phyloP scores from a whole-genome alignment of 140 eudicot species.

The Erigeron philadelphicus region DNA sequence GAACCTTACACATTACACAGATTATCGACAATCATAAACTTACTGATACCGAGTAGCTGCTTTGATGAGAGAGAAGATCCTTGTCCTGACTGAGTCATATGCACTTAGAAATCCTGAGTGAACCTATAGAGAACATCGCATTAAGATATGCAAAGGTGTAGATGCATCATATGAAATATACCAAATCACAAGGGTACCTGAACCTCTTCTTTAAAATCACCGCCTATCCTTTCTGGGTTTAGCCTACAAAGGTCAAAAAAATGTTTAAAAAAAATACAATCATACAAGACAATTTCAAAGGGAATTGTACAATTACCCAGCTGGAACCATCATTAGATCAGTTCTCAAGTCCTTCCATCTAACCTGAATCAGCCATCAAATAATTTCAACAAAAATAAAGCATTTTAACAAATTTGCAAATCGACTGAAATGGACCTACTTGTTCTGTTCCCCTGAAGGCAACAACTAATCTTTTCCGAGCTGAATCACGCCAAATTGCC shows the following conservation, averaged over 20 bases:
- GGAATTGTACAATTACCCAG: constrained; percentile 54
- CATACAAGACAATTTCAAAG: constrained; percentile 7
- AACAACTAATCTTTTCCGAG: constrained; percentile 69
- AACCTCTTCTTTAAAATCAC: constrained; percentile 87
- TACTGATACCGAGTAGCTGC: constrained; percentile 59
- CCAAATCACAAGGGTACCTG: constrained; percentile 43
- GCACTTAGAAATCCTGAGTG: constrained; percentile 95
- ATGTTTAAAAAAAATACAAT: background rate
- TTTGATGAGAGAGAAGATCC: constrained; percentile 68
- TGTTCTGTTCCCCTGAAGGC: constrained; percentile 99
- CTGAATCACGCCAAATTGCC: constrained; percentile 89
- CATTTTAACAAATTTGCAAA: background rate
- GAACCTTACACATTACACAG: background rate
- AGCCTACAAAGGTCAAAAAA: constrained; percentile 41
- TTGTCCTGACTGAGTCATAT: constrained; percentile 87
- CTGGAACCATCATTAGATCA: constrained; percentile 85
- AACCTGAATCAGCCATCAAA: constrained; percentile 42
- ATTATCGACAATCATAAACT: constrained; percentile 24
- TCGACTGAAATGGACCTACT: constrained; percentile 41
- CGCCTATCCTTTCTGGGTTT: constrained; percentile 95
- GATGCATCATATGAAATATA: constrained; percentile 8
- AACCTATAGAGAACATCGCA: constrained; percentile 48
- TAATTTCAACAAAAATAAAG: constrained; percentile 13
- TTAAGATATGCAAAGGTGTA: constrained; percentile 4
- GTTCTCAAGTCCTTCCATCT: constrained; percentile 94